These are phyloP conservation scores for Aureobasidium namibiae DNA, from an alignment of 2,329 filamentous ascomycete genomes.

Conservation along the genomic window DNA sequence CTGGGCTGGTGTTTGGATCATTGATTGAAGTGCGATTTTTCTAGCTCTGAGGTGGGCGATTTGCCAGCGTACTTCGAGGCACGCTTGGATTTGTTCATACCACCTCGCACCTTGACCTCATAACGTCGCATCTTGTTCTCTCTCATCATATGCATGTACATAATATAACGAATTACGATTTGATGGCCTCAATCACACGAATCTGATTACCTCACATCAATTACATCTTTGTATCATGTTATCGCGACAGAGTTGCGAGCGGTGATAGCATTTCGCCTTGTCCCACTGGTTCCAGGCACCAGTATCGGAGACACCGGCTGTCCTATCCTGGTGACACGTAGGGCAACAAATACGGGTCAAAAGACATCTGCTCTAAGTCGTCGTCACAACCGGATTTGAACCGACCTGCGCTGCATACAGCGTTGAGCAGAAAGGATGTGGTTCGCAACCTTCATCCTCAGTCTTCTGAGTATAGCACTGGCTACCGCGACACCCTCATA, in stretches of 20 bases:
- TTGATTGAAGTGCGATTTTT: background rate
- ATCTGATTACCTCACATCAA: no score
- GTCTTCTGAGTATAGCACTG: background rate
- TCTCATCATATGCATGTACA: background rate
- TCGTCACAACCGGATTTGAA: no score
- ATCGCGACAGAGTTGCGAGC: no score
- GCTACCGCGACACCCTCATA: background rate
- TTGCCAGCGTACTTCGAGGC: background rate
- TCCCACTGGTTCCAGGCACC: background rate
- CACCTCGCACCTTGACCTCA: background rate
- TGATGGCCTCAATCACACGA: background rate
- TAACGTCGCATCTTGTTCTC: background rate
- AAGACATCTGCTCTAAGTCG: no score
- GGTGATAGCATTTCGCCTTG: no score
- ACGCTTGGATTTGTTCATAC: background rate
- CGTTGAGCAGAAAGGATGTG: no score
- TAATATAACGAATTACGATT: background rate
- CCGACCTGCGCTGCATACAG: no score
- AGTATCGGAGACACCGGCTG: background rate
- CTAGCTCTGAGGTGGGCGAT: no score
- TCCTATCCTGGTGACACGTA: background rate
- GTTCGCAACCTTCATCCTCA: background rate
- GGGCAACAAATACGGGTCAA: background rate
- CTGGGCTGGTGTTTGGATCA: conserved; percentile 18
- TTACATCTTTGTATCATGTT: background rate